Conservation (phyloP, 2,329 filamentous ascomycete genomes). For the Claviceps spartinae region DNA sequence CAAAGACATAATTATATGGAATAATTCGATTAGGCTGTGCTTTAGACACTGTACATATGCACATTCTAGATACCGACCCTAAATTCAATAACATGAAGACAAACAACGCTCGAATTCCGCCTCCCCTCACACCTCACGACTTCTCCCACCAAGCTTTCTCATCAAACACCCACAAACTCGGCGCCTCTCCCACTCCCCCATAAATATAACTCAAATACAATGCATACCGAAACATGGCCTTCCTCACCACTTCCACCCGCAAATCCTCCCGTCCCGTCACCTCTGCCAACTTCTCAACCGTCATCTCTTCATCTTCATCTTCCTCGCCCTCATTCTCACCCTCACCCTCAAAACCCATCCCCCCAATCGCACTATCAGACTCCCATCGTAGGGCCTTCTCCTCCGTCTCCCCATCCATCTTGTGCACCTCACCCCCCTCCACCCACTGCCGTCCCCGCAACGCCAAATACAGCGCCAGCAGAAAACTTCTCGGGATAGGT, state of each 20-base stretch:
- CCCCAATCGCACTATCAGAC: too few species aligned
- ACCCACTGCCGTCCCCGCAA: slow-evolving; percentile 15
- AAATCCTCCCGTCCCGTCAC: slow-evolving; percentile 12
- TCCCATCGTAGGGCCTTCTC: too few species aligned
- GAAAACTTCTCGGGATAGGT: slow-evolving; percentile 18
- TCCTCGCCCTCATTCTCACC: too few species aligned
- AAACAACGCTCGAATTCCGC: too few species aligned
- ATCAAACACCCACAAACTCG: slow-evolving; percentile 20
- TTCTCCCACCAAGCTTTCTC: slow-evolving; percentile 8
- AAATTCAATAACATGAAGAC: too few species aligned
- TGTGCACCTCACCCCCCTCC: not conserved
- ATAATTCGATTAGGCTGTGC: too few species aligned
- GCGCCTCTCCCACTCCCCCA: slow-evolving; percentile 12
- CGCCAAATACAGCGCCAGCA: slow-evolving; percentile 18
- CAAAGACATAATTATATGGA: too few species aligned
- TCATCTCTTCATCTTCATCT: slow-evolving; percentile 5
- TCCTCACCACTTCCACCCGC: slow-evolving; percentile 13
- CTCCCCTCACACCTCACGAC: not conserved
- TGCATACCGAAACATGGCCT: slow-evolving; percentile 21
- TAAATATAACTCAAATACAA: slow-evolving; percentile 22
- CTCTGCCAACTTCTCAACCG: slow-evolving; percentile 6
- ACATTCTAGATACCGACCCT: too few species aligned
- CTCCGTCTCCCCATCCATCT: too few species aligned
- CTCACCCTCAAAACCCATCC: too few species aligned
- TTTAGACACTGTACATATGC: too few species aligned